Percentiles rank a stretch among this genome's conserved stretches.
Conservation (phyloP, 495 filamentous ascomycete genomes). For the Parathielavia hyrcaniae region DNA sequence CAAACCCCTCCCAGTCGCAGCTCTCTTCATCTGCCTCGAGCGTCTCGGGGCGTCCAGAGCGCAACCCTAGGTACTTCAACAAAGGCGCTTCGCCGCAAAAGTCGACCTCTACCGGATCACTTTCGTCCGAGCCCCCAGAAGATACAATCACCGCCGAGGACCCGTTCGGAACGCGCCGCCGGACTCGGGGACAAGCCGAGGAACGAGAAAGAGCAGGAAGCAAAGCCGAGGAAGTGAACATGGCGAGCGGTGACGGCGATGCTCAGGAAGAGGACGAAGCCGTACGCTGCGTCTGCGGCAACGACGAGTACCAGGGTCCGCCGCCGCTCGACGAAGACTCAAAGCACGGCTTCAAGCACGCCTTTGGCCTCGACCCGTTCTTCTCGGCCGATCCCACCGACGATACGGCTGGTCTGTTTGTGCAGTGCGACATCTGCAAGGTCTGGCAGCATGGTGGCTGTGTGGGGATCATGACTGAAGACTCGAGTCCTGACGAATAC, state of each 20-base stretch:
- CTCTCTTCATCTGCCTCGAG: constrained; percentile 75
- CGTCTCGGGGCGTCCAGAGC: constrained; percentile 55
- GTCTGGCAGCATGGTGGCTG: constrained; percentile 99
- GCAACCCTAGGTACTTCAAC: constrained; percentile 62
- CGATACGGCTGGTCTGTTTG: constrained; percentile 88
- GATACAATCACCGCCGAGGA: constrained; percentile 57
- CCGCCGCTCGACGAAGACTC: constrained; percentile 60
- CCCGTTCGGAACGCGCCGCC: constrained; percentile 49
- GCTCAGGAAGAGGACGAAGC: constrained; percentile 83
- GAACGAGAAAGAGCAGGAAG: constrained; percentile 49
- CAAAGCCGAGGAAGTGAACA: constrained; percentile 47
- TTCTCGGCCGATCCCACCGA: constrained; percentile 68
- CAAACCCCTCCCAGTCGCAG: constrained; percentile 68
- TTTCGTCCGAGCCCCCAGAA: constrained; percentile 75
- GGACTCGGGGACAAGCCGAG: constrained; percentile 60
- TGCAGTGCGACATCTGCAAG: constrained; percentile 96
- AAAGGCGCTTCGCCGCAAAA: constrained; percentile 68
- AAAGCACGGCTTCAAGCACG: constrained; percentile 45
- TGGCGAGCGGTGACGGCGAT: constrained; percentile 53
- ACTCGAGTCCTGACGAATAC: constrained; percentile 89
- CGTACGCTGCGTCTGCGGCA: constrained; percentile 89
- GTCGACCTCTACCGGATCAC: constrained; percentile 61
- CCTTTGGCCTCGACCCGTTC: constrained; percentile 48
- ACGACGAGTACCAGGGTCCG: constrained; percentile 89
- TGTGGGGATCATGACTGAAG: constrained; percentile 92